Evolutionary conservation across 2,329 filamentous ascomycete genomes (phyloP).

Genomic region (Corniculantispora saksenae): DNA sequence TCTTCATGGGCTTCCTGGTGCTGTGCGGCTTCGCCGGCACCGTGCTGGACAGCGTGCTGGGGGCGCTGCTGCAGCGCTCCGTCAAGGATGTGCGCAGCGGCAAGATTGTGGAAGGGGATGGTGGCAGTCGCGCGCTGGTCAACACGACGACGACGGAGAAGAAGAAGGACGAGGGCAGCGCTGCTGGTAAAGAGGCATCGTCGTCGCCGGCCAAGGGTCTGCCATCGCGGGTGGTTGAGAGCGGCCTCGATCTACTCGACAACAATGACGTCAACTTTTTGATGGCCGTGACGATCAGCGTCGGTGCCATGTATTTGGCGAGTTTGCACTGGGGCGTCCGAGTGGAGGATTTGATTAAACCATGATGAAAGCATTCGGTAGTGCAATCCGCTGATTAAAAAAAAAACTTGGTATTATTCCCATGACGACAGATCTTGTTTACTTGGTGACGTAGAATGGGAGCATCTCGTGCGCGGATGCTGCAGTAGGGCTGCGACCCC

Average conservation of each 20-base stretch:
- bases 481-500: background rate
- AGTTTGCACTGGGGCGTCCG: slow-evolving; percentile 62
- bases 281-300: slow-evolving; percentile 82
- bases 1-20: slow-evolving; percentile 60
- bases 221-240: slow-evolving; percentile 66
- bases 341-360: slow-evolving; percentile 40
- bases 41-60: slow-evolving; percentile 83
- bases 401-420: background rate
- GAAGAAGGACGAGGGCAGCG: slow-evolving; percentile 45
- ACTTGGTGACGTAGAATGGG: slow-evolving; percentile 1
- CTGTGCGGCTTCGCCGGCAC: slow-evolving; percentile 78
- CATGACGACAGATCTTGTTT: background rate
- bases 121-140: slow-evolving; percentile 62
- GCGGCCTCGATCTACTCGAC: slow-evolving; percentile 73
- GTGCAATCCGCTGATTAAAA: background rate
- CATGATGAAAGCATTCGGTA: background rate
- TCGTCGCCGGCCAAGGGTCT: slow-evolving; percentile 37
- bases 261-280: slow-evolving; percentile 95
- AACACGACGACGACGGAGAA: slow-evolving; percentile 37
- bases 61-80: slow-evolving; percentile 80
- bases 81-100: slow-evolving; percentile 82
- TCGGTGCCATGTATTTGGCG: slow-evolving; percentile 70
- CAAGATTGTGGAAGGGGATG: slow-evolving; percentile 85
- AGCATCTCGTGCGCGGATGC: background rate
- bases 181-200: slow-evolving; percentile 33